Percentiles rank a stretch among this genome's conserved stretches.
phyloP scores from a whole-genome alignment of 139 green algal genomes.

The Choricystis sp. region DNA sequence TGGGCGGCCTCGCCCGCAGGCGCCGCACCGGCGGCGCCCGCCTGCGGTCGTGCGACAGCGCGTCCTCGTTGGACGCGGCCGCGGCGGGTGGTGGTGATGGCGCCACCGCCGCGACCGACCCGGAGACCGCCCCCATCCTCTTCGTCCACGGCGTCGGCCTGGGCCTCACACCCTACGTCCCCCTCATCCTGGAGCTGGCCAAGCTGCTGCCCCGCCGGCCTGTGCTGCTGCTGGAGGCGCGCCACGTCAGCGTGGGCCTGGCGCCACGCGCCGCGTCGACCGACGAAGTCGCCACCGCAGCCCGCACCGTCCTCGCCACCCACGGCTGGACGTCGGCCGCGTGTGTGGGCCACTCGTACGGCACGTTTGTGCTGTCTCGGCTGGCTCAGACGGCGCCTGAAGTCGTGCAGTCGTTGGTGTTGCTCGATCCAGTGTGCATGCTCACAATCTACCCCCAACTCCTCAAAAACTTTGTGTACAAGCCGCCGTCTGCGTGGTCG shows the following conservation, averaged over 20 bases:
- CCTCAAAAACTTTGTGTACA: slow-evolving; percentile 36
- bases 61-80: background rate
- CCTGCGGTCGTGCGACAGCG: background rate
- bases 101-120: background rate
- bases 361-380: slow-evolving; percentile 26
- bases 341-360: slow-evolving; percentile 28
- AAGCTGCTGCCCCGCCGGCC: slow-evolving; percentile 7
- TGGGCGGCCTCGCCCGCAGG: background rate
- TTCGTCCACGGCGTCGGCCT: slow-evolving; percentile 38
- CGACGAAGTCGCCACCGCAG: slow-evolving; percentile 19
- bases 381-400: slow-evolving; percentile 18
- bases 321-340: slow-evolving; percentile 11
- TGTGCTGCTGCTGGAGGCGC: slow-evolving; percentile 11
- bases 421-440: slow-evolving; percentile 35
- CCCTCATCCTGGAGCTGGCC: slow-evolving; percentile 15
- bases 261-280: slow-evolving; percentile 8
- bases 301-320: slow-evolving; percentile 5
- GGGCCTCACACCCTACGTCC: slow-evolving; percentile 27
- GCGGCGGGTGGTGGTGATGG: background rate
- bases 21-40: background rate
- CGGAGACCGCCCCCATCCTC: slow-evolving; percentile 15
- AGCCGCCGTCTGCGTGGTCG: background rate
- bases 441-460: slow-evolving; percentile 34
- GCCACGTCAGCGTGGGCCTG: background rate
- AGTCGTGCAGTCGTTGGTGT: slow-evolving; percentile 10